phyloP scores from a whole-genome alignment of 164 flowering plant genomes.

The Berberis thunbergii region DNA sequence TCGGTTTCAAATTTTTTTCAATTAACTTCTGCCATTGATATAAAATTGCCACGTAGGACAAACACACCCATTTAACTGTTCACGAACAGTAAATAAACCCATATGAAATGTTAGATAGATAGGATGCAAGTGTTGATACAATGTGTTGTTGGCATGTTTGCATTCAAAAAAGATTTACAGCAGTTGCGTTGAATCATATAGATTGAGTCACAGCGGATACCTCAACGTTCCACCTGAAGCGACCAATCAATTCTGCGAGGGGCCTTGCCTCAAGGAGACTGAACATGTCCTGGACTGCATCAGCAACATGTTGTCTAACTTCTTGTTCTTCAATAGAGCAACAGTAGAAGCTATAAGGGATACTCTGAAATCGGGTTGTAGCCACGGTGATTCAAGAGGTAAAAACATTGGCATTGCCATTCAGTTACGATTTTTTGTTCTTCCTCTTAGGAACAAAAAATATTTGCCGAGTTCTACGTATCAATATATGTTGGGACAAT shows the following conservation, averaged over 20 bases:
- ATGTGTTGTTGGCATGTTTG: too few species aligned
- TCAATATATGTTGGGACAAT: too few species aligned
- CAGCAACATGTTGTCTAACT: conserved; percentile 32
- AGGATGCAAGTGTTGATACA: background rate
- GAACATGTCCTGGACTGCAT: conserved; percentile 63
- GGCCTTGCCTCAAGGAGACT: conserved; percentile 79
- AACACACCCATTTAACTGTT: too few species aligned
- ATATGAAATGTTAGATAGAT: too few species aligned
- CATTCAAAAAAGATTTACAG: conserved; percentile 43
- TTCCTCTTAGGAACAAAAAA: background rate
- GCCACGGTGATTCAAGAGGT: conserved; percentile 56
- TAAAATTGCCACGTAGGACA: too few species aligned
- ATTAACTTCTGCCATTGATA: too few species aligned
- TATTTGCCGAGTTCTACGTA: background rate
- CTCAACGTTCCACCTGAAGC: conserved; percentile 46
- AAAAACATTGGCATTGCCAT: background rate
- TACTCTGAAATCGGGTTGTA: conserved; percentile 60
- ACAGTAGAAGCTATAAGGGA: conserved; percentile 40
- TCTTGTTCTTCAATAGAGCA: conserved; percentile 63
- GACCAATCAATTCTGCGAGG: conserved; percentile 54
- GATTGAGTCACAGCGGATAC: conserved; percentile 47
- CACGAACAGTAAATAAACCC: too few species aligned
- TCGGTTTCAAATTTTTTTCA: too few species aligned
- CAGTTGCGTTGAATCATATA: conserved; percentile 58
- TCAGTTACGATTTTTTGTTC: background rate